A percentile compares a stretch with the other conserved stretches of the same genome.
phyloP scores from a whole-genome alignment of 2,329 filamentous ascomycete species.

The Daldinia sp. region DNA sequence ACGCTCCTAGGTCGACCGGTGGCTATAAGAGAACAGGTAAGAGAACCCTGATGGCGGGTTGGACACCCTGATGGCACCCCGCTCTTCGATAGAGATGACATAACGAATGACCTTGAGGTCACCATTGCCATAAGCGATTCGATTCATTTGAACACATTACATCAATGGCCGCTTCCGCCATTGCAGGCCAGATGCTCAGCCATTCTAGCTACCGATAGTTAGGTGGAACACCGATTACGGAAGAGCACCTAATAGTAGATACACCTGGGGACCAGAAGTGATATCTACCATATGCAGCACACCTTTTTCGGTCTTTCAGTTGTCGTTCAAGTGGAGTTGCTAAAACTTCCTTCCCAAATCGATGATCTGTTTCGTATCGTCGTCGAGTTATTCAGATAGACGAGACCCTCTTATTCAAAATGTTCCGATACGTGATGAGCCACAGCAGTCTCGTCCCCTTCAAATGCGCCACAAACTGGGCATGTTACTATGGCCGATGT shows the following conservation, averaged over 20 bases:
- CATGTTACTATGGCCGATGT: conserved; percentile 59
- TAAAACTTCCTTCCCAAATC: background rate
- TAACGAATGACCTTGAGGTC: conserved; percentile 24
- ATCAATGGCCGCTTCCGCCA: conserved; percentile 1
- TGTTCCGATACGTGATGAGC: conserved; percentile 74
- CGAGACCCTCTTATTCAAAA: conserved; percentile 55
- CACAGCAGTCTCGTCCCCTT: conserved; percentile 76
- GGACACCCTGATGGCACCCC: conserved; percentile 39
- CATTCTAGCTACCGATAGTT: background rate
- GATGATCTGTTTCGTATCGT: background rate
- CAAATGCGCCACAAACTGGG: conserved; percentile 74
- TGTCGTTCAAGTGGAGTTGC: background rate
- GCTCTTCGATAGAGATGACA: background rate
- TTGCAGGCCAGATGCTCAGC: background rate
- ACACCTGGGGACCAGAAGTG: background rate
- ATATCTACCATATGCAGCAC: background rate
- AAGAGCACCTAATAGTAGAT: background rate
- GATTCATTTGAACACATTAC: conserved; percentile 18
- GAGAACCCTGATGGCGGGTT: conserved; percentile 38
- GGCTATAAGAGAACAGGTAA: conserved; percentile 11
- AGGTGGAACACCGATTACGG: background rate
- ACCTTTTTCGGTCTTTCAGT: too few species aligned
- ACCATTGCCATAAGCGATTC: conserved; percentile 14
- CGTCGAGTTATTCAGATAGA: background rate
- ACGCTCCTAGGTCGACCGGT: background rate